Evolutionary conservation across 129 eudicot species (phyloP).

Genomic region (Calendula officinalis): DNA sequence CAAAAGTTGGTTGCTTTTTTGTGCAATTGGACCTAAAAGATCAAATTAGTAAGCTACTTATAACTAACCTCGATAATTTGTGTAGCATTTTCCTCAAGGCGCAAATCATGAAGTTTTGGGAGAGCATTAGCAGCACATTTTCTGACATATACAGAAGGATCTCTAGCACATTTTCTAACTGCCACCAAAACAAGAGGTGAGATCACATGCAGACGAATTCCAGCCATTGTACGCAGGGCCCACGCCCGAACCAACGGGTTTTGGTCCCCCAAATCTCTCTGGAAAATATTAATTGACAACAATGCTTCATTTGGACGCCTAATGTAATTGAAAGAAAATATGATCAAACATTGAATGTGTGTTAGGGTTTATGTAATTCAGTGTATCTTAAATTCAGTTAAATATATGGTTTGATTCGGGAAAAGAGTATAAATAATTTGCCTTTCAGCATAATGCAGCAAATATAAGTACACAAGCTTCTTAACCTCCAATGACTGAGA

Average conservation of each 20-base stretch:
- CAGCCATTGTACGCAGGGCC: conserved; percentile 99
- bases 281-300: conserved; percentile 91
- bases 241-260: conserved; percentile 98
- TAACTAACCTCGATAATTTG: conserved; percentile 73
- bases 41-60: conserved; percentile 16
- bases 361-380: conserved; percentile 9
- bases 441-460: conserved; percentile 98
- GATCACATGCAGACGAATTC: conserved; percentile 87
- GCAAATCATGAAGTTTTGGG: conserved; percentile 88
- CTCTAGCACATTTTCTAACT: conserved; percentile 84
- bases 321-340: conserved; percentile 12
- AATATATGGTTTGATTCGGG: conserved; percentile 23
- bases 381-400: background rate
- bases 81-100: conserved; percentile 63
- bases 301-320: conserved; percentile 99
- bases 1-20: conserved; percentile 1
- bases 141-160: conserved; percentile 94
- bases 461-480: conserved; percentile 95
- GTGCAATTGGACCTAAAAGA: background rate
- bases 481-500: conserved; percentile 90
- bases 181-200: conserved; percentile 89
- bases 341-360: background rate
- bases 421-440: conserved; percentile 32
- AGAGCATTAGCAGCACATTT: conserved; percentile 98
- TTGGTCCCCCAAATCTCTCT: conserved; percentile 93